A percentile compares a stretch with the other conserved stretches of the same genome.
phyloP scores from a whole-genome alignment of 2,329 filamentous ascomycete species.

The Chrysoporthe cubensis region DNA sequence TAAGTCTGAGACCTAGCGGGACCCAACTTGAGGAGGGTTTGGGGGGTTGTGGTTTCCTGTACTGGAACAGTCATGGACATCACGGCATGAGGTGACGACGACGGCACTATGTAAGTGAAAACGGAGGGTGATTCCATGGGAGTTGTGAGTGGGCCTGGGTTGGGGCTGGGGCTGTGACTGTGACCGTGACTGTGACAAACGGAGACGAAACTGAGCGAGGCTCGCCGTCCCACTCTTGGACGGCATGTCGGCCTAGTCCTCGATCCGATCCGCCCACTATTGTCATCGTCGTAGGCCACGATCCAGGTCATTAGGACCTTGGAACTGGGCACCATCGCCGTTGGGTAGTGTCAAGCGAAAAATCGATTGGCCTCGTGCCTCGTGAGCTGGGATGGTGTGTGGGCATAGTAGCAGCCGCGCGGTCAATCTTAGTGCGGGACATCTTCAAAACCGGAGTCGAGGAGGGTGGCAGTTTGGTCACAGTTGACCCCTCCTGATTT shows the following conservation, averaged over 20 bases:
- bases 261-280: slow-evolving; percentile 1
- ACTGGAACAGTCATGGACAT: slow-evolving; percentile 21
- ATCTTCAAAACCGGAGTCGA: neutral
- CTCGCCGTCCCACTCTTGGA: neutral
- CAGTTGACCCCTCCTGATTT: slow-evolving; percentile 16
- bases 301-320: neutral
- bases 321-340: neutral
- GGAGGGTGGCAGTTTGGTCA: slow-evolving; percentile 2
- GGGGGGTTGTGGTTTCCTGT: neutral
- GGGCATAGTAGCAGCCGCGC: slow-evolving; percentile 8
- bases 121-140: slow-evolving; percentile 11
- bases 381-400: slow-evolving; percentile 8
- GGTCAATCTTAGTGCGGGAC: slow-evolving; percentile 13
- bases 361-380: neutral
- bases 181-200: slow-evolving; percentile 19
- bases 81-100: slow-evolving; percentile 4
- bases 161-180: neutral
- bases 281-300: neutral
- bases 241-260: neutral
- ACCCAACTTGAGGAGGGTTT: neutral
- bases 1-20: neutral
- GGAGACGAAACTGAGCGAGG: slow-evolving; percentile 27
- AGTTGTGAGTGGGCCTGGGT: neutral
- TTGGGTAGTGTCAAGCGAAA: neutral
- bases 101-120: slow-evolving; percentile 15